Evolutionary conservation across 2,329 filamentous ascomycete genomes (phyloP).

Genomic region (Thermochaetoides dissita): DNA sequence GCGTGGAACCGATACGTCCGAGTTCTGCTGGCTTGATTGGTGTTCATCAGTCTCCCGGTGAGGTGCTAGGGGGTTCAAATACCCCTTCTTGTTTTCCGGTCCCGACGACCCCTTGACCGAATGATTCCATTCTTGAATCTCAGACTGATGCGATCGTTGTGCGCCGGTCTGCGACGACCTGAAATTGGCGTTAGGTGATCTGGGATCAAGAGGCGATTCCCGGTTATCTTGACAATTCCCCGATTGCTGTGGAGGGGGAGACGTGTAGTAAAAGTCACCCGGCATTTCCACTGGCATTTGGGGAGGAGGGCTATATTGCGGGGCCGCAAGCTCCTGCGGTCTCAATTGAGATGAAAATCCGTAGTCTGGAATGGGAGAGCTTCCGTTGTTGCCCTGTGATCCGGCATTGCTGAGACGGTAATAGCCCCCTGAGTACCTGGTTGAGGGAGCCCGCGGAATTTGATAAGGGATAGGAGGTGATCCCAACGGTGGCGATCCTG

Average conservation of each 20-base stretch:
- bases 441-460: constrained; percentile 26
- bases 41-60: constrained; percentile 34
- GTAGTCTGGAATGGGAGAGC: constrained; percentile 11
- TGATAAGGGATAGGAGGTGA: constrained; percentile 26
- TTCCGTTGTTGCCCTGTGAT: constrained; percentile 12
- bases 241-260: constrained; percentile 5
- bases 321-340: constrained; percentile 26
- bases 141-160: no score
- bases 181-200: background rate
- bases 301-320: constrained; percentile 6
- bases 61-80: constrained; percentile 30
- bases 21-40: constrained; percentile 15
- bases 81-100: constrained; percentile 25
- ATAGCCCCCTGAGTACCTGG: constrained; percentile 14
- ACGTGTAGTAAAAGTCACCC: constrained; percentile 33
- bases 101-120: constrained; percentile 21
- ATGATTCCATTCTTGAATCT: no score
- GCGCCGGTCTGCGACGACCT: no score
- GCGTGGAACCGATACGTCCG: constrained; percentile 13
- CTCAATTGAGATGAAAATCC: constrained; percentile 12
- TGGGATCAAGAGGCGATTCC: constrained; percentile 14
- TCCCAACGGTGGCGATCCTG: constrained; percentile 16
- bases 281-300: constrained; percentile 25
- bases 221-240: constrained; percentile 15
- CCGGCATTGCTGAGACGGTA: constrained; percentile 21